Percentiles rank a stretch among this genome's conserved stretches.
Conservation (phyloP, 257 asterid genomes). For the Lavandula angustifolia region DNA sequence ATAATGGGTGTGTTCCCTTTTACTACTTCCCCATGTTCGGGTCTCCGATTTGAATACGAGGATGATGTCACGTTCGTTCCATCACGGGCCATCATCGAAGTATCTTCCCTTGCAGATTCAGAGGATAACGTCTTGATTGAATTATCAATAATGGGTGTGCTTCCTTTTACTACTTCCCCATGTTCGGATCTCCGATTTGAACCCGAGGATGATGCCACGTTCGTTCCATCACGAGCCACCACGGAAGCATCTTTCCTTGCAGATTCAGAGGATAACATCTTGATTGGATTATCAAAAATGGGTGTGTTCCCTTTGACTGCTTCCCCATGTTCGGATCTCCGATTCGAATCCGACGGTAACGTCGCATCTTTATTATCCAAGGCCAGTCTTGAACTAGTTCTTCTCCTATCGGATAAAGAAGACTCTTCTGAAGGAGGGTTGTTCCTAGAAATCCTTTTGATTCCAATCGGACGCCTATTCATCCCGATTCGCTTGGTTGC, state of each 20-base stretch:
- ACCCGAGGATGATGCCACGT: constrained; percentile 23
- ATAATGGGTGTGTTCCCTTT: constrained; percentile 12
- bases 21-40: constrained; percentile 32
- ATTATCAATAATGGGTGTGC: too few species aligned
- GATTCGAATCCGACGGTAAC: constrained; percentile 18
- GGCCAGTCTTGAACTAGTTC: constrained; percentile 28
- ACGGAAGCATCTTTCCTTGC: constrained; percentile 17
- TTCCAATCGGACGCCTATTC: constrained; percentile 50
- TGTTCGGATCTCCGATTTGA: constrained; percentile 28
- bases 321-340: constrained; percentile 33
- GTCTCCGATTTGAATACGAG: constrained; percentile 20
- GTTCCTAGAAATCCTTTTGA: constrained; percentile 46
- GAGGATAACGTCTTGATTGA: too few species aligned
- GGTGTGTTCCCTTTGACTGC: constrained; percentile 20
- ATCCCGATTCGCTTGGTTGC: constrained; percentile 46
- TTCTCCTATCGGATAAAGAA: constrained; percentile 25
- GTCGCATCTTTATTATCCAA: constrained; percentile 19
- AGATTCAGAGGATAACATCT: constrained; percentile 23
- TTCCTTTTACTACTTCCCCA: constrained; percentile 28
- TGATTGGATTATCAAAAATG: too few species aligned
- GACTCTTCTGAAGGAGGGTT: neutral
- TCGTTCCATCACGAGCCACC: neutral
- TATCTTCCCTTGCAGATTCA: constrained; percentile 36
- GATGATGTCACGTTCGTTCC: too few species aligned
- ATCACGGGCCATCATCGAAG: too few species aligned